Base-by-base conservation (phyloP, 2,329 filamentous ascomycete species). In the Sporothrix brunneoviolacea region DNA sequence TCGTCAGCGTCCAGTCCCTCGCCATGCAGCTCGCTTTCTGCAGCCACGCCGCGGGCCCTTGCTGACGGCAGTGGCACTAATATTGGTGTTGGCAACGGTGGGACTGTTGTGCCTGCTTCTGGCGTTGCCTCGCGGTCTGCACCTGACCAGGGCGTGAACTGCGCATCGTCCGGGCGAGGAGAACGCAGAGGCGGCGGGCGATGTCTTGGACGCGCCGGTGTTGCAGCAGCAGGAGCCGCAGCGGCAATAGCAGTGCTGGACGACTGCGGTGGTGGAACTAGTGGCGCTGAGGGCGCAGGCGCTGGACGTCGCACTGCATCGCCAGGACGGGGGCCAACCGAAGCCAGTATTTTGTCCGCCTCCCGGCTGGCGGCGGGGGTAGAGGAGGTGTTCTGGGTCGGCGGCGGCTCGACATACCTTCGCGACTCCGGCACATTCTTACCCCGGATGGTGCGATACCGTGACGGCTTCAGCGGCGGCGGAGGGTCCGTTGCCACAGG, bases 1-100 rank as follows among this genome's bases (percentile, higher is more conserved):
- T 70, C 68, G 55, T 67, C 62, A 15, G 64, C 66, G 60, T 64
- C 64, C 42, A 58, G 62, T 42, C 62, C 61, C 45, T 62, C 57
- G 33, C 58, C 58, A 47, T 37, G 39, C 28, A 48, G 18, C 32
- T 52, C 44, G 38, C 41, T 35, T 18, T 44, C 32, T 16, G 56
- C 52, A 50, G 52, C 52, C 47, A 49, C 44, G 42, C 50, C 51
- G 22, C 42, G 43, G 36, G 40, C 27, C 33, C 45, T 33, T 24
- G 44, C 40, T 24, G 43, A 39, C 27, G 50, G 42, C 37, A 51
- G 49, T 13, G 48, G 48, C 21, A 50, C 48, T n/a, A 50, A 33
- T n/a, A n/a, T n/a, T n/a, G n/a, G n/a, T n/a, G n/a, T n/a, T n/a
- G n/a, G n/a, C n/a, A n/a, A n/a, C n/a, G n/a, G n/a, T n/a, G n/a